A percentile compares a stretch with the other conserved stretches of the same genome.
phyloP scores from a whole-genome alignment of 2,329 filamentous ascomycete genomes.

The Phyllosticta citriasiana region DNA sequence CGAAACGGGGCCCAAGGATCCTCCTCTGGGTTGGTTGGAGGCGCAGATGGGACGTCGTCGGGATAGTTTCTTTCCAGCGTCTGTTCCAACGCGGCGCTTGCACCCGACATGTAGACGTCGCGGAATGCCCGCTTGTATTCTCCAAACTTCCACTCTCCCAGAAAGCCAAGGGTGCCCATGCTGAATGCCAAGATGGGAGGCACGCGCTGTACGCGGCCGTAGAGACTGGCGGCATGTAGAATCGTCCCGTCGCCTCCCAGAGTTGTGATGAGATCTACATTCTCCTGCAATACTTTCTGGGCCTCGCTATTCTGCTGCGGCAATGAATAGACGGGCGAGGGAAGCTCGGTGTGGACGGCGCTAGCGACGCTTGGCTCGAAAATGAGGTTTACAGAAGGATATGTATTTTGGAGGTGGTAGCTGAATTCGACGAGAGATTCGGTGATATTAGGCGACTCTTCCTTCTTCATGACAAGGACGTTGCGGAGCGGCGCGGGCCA shows the following conservation, averaged over 20 bases:
- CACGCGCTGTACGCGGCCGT: constrained; percentile 69
- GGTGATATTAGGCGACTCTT: constrained; percentile 46
- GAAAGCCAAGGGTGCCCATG: constrained; percentile 90
- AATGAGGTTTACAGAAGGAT: constrained; percentile 70
- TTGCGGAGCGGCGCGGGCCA: constrained; percentile 62
- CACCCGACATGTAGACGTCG: constrained; percentile 80
- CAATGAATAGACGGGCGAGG: constrained; percentile 53
- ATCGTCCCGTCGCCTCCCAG: constrained; percentile 92
- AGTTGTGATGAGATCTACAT: constrained; percentile 81
- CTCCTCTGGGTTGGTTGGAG: constrained; percentile 31
- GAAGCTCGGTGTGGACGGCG: constrained; percentile 58
- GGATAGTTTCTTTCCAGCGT: background rate
- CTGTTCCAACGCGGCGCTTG: constrained; percentile 33
- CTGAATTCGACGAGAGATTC: constrained; percentile 49
- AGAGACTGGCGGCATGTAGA: constrained; percentile 73
- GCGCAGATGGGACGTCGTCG: background rate
- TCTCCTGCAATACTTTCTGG: constrained; percentile 47
- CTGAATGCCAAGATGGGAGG: constrained; percentile 91
- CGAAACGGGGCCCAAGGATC: constrained; percentile 57
- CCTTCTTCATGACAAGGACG: constrained; percentile 59
- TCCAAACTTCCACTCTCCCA: constrained; percentile 92
- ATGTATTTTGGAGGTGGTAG: constrained; percentile 65
- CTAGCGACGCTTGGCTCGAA: constrained; percentile 69
- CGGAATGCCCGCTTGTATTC: constrained; percentile 89
- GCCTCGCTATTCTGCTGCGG: constrained; percentile 11